Conservation (phyloP, 257 asterid genomes). For the Asclepias syriaca region DNA sequence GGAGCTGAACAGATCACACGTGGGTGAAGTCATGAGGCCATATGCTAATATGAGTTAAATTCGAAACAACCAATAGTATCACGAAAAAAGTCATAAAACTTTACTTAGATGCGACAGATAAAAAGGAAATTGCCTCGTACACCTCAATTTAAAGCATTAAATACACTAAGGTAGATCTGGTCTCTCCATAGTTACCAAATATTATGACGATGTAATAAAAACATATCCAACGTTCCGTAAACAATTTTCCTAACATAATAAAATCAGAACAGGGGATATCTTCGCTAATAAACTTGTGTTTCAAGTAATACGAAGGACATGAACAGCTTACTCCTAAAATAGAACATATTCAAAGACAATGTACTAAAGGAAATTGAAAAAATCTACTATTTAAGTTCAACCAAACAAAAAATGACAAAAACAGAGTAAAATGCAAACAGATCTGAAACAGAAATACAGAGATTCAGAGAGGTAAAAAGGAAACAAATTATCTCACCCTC, state of each 20-base stretch:
- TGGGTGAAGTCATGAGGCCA: neutral
- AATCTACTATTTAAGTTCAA: neutral
- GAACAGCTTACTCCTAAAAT: neutral
- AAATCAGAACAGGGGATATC: neutral
- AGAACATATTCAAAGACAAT: neutral
- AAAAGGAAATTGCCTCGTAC: conserved; percentile 9
- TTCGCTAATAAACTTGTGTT: neutral
- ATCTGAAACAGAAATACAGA: conserved; percentile 21
- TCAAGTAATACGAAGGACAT: neutral
- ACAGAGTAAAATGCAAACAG: conserved; percentile 11
- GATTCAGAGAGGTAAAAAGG: conserved; percentile 19
- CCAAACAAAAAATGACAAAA: neutral
- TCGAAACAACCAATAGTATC: neutral
- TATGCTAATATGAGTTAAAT: neutral
- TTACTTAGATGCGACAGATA: conserved; percentile 3
- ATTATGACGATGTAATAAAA: neutral
- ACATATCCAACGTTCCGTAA: neutral
- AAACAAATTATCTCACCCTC: conserved; percentile 43
- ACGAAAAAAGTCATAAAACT: conserved; percentile 12
- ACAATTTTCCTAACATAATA: neutral
- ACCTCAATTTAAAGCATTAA: neutral
- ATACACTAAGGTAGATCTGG: conserved; percentile 25
- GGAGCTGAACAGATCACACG: neutral
- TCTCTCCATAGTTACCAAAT: conserved; percentile 18
- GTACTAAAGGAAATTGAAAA: neutral